Percentiles rank a stretch among this genome's conserved stretches.
Evolutionary conservation across 768 basidiomycete species (phyloP).

Genomic region (Kwoniella mangroviensis): DNA sequence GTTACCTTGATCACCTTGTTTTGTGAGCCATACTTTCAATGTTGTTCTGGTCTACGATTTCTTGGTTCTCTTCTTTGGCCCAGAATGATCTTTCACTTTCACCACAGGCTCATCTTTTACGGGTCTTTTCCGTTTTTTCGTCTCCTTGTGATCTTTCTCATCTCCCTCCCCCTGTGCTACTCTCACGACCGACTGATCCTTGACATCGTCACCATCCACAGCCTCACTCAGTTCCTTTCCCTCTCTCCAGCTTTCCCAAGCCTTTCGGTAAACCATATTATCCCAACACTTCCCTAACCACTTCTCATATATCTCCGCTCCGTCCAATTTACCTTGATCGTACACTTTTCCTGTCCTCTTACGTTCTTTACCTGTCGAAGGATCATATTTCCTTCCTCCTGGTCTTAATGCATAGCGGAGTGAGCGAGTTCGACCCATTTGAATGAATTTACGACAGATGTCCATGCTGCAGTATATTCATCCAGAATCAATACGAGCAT

Average conservation of each 20-base stretch:
- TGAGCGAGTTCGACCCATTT: slow-evolving; percentile 56
- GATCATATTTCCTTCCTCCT: slow-evolving; percentile 50
- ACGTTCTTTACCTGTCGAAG: slow-evolving; percentile 34
- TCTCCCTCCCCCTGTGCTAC: not conserved
- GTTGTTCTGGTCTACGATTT: not conserved
- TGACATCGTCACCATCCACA: not conserved
- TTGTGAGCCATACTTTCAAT: not conserved
- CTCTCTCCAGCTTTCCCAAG: slow-evolving; percentile 41
- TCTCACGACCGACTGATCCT: not conserved
- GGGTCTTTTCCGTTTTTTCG: not conserved
- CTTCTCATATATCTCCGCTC: slow-evolving; percentile 45
- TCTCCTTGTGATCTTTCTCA: not conserved
- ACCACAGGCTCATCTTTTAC: not conserved
- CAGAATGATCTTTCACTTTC: too few species aligned
- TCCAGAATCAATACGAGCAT: too few species aligned
- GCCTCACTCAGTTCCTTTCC: not conserved
- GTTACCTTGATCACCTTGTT: not conserved
- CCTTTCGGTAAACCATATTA: slow-evolving; percentile 41
- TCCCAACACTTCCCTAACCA: slow-evolving; percentile 43
- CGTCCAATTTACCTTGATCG: slow-evolving; percentile 50
- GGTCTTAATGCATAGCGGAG: slow-evolving; percentile 53
- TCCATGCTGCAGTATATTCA: slow-evolving; percentile 42
- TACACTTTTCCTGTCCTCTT: slow-evolving; percentile 49
- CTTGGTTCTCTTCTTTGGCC: not conserved
- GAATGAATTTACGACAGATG: slow-evolving; percentile 54